These are phyloP conservation scores for Moricandia moricandioides DNA, from an alignment of 345 rosid genomes.

Conservation along the genomic window DNA sequence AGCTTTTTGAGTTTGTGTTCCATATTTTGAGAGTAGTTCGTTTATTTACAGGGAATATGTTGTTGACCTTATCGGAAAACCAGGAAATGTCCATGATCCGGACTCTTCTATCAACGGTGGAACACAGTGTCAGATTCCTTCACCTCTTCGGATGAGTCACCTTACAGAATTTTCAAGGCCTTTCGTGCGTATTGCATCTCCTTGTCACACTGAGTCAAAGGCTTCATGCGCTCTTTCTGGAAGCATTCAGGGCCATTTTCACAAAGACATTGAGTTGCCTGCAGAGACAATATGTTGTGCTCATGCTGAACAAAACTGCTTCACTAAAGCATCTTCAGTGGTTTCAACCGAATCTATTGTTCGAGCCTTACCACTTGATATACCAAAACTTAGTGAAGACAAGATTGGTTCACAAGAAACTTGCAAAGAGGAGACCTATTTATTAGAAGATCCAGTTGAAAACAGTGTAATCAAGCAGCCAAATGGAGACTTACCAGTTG, in stretches of 20 bases:
- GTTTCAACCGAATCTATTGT: constrained; percentile 37
- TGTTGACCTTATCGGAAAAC: constrained; percentile 90
- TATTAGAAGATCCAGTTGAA: constrained; percentile 33
- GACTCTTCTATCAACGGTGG: constrained; percentile 87
- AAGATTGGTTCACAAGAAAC: constrained; percentile 26
- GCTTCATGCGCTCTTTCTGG: constrained; percentile 34
- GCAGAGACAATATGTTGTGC: constrained; percentile 17
- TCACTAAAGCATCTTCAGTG: constrained; percentile 38
- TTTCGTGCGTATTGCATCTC: constrained; percentile 40
- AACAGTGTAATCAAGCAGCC: constrained; percentile 37
- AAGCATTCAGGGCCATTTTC: constrained; percentile 34
- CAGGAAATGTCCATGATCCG: constrained; percentile 83
- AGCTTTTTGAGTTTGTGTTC: not conserved
- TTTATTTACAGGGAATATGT: constrained; percentile 81
- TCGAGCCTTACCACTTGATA: constrained; percentile 28
- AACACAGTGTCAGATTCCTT: constrained; percentile 51
- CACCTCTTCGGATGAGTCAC: constrained; percentile 64
- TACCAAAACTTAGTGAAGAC: constrained; percentile 36
- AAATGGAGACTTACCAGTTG: constrained; percentile 38
- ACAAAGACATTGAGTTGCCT: constrained; percentile 30
- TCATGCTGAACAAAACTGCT: constrained; percentile 36
- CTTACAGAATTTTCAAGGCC: constrained; percentile 51
- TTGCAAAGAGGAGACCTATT: constrained; percentile 41
- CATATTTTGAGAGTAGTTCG: constrained; percentile 4
- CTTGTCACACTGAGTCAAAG: constrained; percentile 39